Evolutionary conservation across 192 early-diverging fungal species (phyloP).

Genomic region (Podochytrium sp.): DNA sequence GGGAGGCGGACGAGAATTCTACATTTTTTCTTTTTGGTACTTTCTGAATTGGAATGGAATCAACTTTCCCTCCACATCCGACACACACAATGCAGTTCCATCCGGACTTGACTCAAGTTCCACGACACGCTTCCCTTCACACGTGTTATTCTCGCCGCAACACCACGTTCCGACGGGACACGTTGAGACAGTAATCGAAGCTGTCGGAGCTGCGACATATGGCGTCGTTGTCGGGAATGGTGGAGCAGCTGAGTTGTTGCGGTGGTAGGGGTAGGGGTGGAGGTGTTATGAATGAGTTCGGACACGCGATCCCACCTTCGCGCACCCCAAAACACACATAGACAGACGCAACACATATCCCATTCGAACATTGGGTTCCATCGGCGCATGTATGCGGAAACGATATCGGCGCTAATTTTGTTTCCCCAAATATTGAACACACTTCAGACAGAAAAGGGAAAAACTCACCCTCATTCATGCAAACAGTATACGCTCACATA

Average conservation of each 20-base stretch:
- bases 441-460: background rate
- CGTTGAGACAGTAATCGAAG: constrained; percentile 8
- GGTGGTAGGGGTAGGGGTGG: background rate
- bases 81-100: background rate
- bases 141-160: constrained; percentile 12
- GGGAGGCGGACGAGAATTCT: background rate
- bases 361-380: constrained; percentile 3
- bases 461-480: background rate
- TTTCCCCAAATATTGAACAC: background rate
- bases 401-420: background rate
- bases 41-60: background rate
- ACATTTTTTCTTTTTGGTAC: background rate
- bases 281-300: background rate
- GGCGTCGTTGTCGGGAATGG: constrained; percentile 6
- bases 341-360: background rate
- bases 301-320: background rate
- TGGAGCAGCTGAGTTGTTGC: background rate
- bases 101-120: background rate
- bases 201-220: background rate
- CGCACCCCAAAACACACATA: background rate
- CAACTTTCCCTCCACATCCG: constrained; percentile 13
- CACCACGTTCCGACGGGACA: constrained; percentile 15
- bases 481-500: constrained; percentile 7
- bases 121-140: background rate
- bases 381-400: background rate